A percentile compares a stretch with the other conserved stretches of the same genome.
Conservation (phyloP, 345 rosid species). For the Mangifera indica region DNA sequence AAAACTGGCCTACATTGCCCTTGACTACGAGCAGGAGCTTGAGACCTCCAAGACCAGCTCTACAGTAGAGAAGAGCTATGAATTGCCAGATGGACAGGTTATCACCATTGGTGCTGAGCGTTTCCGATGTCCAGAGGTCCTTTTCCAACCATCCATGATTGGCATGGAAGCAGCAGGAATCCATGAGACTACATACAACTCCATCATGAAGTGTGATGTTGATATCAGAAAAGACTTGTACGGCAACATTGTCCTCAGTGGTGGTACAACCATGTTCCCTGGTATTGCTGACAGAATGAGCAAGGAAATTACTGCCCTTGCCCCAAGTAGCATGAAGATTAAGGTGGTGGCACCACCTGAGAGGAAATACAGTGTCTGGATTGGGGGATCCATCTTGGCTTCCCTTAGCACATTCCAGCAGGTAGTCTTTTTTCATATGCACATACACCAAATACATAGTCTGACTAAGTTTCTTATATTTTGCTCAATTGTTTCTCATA, state of each 20-base stretch:
- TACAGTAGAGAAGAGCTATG: slow-evolving; percentile 82
- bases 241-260: slow-evolving; percentile 88
- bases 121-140: slow-evolving; percentile 93
- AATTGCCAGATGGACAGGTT: slow-evolving; percentile 84
- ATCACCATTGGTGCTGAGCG: slow-evolving; percentile 93
- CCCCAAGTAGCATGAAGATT: slow-evolving; percentile 96
- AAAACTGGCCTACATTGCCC: slow-evolving; percentile 84
- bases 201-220: slow-evolving; percentile 93
- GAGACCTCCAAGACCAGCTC: slow-evolving; percentile 87
- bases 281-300: slow-evolving; percentile 92
- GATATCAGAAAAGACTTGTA: slow-evolving; percentile 87
- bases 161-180: slow-evolving; percentile 97
- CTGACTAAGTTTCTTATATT: not conserved
- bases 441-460: not conserved
- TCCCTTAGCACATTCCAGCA: slow-evolving; percentile 98
- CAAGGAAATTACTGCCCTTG: slow-evolving; percentile 88
- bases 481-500: not conserved
- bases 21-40: slow-evolving; percentile 90
- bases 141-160: slow-evolving; percentile 91
- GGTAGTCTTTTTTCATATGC: slow-evolving; percentile 30
- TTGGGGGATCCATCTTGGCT: slow-evolving; percentile 88
- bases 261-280: slow-evolving; percentile 94
- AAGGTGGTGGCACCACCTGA: slow-evolving; percentile 93
- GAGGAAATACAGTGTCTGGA: slow-evolving; percentile 95
- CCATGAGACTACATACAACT: slow-evolving; percentile 87